phyloP scores from a whole-genome alignment of 805 yeast genomes.

The Tetrapisispora arboricola region DNA sequence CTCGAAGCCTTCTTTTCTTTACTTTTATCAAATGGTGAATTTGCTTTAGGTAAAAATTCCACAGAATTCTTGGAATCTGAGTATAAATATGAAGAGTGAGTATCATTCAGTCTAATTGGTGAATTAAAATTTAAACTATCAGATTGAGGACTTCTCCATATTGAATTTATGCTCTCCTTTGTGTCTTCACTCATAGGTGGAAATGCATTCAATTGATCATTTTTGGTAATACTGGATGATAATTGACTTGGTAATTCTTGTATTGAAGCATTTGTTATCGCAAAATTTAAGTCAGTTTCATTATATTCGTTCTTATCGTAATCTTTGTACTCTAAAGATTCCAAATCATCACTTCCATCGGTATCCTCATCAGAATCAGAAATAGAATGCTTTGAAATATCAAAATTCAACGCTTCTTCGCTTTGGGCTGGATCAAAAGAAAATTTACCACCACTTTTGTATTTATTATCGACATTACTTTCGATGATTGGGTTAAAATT shows the following conservation, averaged over 20 bases:
- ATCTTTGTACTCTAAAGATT: conserved; percentile 12
- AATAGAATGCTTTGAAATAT: conserved; percentile 21
- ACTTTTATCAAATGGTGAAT: not conserved
- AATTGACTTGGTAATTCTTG: conserved; percentile 11
- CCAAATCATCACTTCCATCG: conserved; percentile 22
- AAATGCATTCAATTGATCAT: conserved; percentile 7
- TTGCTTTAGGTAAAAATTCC: not conserved
- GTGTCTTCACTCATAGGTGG: conserved; percentile 7
- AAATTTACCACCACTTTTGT: conserved; percentile 83
- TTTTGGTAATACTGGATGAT: conserved; percentile 8
- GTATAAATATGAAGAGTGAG: not conserved
- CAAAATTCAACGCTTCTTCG: conserved; percentile 27
- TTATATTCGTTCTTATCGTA: conserved; percentile 15
- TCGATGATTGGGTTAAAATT: conserved; percentile 72
- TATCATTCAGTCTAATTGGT: conserved; percentile 12
- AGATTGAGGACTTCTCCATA: conserved; percentile 20
- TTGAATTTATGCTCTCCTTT: conserved; percentile 18
- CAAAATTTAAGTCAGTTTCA: conserved; percentile 12
- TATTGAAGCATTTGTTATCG: conserved; percentile 6
- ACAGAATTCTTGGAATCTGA: not conserved
- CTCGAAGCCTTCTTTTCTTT: not conserved
- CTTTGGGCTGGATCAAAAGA: conserved; percentile 31
- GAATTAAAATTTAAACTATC: conserved; percentile 15
- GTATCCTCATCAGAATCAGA: conserved; percentile 27
- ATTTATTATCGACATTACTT: conserved; percentile 71